Evolutionary conservation across 371 early-diverging fungal species (phyloP).

Genomic region (Batrachochytrium dendrobatidis): DNA sequence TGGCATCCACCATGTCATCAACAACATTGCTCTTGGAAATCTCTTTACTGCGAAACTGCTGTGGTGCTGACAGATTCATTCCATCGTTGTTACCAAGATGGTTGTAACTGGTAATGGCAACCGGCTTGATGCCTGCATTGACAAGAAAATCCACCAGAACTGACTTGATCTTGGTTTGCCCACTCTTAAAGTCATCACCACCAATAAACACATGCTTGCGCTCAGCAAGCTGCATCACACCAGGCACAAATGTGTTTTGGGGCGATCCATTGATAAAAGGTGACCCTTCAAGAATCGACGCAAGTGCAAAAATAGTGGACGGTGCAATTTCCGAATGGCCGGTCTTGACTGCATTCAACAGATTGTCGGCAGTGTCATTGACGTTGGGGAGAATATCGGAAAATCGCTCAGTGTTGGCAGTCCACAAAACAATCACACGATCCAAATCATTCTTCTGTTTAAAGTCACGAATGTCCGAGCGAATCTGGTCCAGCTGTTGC

Average conservation of each 20-base stretch:
- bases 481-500: conserved; percentile 81
- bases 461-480: conserved; percentile 87
- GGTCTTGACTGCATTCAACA: conserved; percentile 67
- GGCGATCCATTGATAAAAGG: conserved; percentile 97
- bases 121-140: conserved; percentile 95
- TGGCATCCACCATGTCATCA: conserved; percentile 96
- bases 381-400: conserved; percentile 71
- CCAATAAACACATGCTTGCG: conserved; percentile 82
- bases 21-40: conserved; percentile 95
- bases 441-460: conserved; percentile 79
- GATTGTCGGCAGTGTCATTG: conserved; percentile 91
- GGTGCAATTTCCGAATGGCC: conserved; percentile 88
- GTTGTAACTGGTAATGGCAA: conserved; percentile 94
- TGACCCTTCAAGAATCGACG: conserved; percentile 86
- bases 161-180: conserved; percentile 98
- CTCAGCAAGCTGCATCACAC: conserved; percentile 81
- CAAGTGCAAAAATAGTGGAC: conserved; percentile 93
- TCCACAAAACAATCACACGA: conserved; percentile 94
- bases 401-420: conserved; percentile 95
- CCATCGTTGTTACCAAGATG: conserved; percentile 99
- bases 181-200: conserved; percentile 98
- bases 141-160: conserved; percentile 96
- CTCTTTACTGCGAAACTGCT: conserved; percentile 97
- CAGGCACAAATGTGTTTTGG: conserved; percentile 97
- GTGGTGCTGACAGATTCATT: conserved; percentile 89